Conservation (phyloP, 306 rosid genomes). For the Cicer chorassanicum region DNA sequence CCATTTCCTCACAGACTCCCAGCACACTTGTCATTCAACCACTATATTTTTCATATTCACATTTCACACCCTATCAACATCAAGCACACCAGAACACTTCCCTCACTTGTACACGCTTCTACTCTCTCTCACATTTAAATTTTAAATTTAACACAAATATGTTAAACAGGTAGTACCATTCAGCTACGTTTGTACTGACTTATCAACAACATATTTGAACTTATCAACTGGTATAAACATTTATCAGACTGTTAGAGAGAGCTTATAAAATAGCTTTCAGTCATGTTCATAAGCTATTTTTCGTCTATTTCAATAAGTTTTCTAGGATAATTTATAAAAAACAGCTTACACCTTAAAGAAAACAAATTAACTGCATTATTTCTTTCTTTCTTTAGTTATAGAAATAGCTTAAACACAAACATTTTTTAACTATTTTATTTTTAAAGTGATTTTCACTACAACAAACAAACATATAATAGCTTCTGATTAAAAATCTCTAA, state of each 20-base stretch:
- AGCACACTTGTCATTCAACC: background rate
- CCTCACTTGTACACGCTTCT: background rate
- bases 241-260: background rate
- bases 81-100: background rate
- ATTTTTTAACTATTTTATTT: too few species aligned
- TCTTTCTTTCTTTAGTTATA: background rate
- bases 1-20: slow-evolving; percentile 24
- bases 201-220: background rate
- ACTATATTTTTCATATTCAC: background rate
- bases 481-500: too few species aligned
- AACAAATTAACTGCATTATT: background rate
- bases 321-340: background rate
- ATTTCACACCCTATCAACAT: background rate
- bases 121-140: background rate
- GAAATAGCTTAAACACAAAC: background rate
- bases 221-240: background rate
- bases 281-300: background rate
- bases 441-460: too few species aligned
- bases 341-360: background rate
- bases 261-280: background rate
- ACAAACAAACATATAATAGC: too few species aligned
- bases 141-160: background rate
- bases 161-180: background rate
- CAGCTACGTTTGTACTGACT: background rate
- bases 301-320: background rate